Evolutionary conservation across 139 green algal species (phyloP).

Genomic region (Bryopsis sp.): DNA sequence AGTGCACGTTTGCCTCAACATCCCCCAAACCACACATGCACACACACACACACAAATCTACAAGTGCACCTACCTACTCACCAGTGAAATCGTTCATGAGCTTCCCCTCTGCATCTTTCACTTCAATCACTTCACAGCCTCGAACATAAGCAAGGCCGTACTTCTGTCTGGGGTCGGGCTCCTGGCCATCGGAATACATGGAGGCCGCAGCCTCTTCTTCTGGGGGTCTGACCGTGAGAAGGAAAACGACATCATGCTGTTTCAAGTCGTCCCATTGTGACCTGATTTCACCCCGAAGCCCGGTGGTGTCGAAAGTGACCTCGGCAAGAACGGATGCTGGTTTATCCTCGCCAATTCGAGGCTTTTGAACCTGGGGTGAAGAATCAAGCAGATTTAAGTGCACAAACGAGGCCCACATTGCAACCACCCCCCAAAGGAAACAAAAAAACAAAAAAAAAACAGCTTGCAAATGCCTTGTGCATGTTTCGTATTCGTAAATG

Average conservation of each 20-base stretch:
- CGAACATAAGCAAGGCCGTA: constrained; percentile 69
- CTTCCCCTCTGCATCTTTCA: constrained; percentile 39
- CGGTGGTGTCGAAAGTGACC: constrained; percentile 53
- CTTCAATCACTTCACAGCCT: constrained; percentile 75
- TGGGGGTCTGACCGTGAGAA: constrained; percentile 51
- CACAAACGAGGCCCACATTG: too few relatives aligned
- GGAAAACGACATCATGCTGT: constrained; percentile 94
- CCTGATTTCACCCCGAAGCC: constrained; percentile 49
- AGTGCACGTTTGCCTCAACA: too few relatives aligned
- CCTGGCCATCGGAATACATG: constrained; percentile 16
- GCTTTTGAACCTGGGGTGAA: constrained; percentile 75
- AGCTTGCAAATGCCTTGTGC: too few relatives aligned
- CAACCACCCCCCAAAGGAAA: too few relatives aligned
- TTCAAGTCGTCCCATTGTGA: constrained; percentile 87
- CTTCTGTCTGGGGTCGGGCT: constrained; percentile 31
- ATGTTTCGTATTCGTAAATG: too few relatives aligned
- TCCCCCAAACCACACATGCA: too few relatives aligned
- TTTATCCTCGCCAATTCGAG: constrained; percentile 78
- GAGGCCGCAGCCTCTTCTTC: too few relatives aligned
- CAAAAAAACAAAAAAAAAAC: too few relatives aligned
- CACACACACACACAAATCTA: too few relatives aligned
- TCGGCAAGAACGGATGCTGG: constrained; percentile 71
- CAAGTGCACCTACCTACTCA: too few relatives aligned
- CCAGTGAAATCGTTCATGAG: constrained; percentile 96
- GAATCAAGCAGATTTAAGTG: too few relatives aligned